Base-by-base conservation (phyloP, 768 basidiomycete species). In the Leccinum arenicola region DNA sequence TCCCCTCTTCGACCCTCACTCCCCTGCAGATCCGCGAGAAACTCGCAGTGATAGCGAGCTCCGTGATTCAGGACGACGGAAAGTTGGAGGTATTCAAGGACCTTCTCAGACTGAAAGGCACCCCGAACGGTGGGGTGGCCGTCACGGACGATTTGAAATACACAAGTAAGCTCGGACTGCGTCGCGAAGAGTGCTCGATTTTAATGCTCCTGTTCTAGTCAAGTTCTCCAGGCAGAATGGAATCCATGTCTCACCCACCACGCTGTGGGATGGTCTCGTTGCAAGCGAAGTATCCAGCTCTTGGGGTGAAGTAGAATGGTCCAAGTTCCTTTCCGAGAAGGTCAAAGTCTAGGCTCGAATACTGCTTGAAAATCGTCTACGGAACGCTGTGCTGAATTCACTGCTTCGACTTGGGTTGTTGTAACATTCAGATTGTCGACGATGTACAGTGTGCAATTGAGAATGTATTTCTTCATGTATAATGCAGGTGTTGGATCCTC, bases 191-290 rank as follows among this genome's bases (percentile, higher is more conserved):
- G 35, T 40, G 15, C 35, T 56, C 23, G 43, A 15, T 27, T 29
- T 40, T 35, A 12, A 47, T 8, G 19, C 11, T n/a, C 48, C 11
- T 35, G 2, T 29, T 60, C 31, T 66, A 95, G 93, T 97, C 79
- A 97, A 95, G 74, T 88, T 88, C 71, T 84, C 89, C 15, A 80
- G 95, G 61, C 95, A 97, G 76, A 97, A 98, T 61, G 81, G 91
- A 3, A 85, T 97, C 43, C 95, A 98, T 64, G 92, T 96, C 50
- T 95, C 93, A 1, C 93, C 94, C 4, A 89, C 93, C 43, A 82
- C 80, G 3, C 75, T 91, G 2, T 89, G 85, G 84, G 88, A 94
- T 64, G 90, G 92, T 52, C 77, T 88, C 56, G 68, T 91, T 54
- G 87, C 84, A 11, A 80, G 77, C 52, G 86, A 91, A 51, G 78